Evolutionary conservation across 2,329 filamentous ascomycete species (phyloP), one percentile per base, ranked within the genome.

Genomic region (Thelonectria rubi): DNA sequence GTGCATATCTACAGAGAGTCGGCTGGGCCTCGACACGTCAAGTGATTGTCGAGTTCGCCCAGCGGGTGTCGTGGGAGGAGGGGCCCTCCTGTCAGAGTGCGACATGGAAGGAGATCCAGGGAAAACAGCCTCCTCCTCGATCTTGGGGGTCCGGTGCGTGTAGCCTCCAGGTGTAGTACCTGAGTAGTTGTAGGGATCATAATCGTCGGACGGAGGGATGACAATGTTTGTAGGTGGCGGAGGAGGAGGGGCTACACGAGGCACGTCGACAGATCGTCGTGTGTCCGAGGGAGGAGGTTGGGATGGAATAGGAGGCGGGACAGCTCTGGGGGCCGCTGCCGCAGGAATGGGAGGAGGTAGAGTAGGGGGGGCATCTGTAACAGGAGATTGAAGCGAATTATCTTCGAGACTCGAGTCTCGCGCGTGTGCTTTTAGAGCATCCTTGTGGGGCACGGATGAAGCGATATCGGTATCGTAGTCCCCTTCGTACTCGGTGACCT

Each of bases 381-480:
- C 69, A 3, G 86, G 86, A 6, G 87, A 88, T 61, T 84, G 82
- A n/a, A 88, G 79, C 3, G 85, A 86, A 40, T 84, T 87, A 59
- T 91, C 88, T 64, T 96, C 93, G 55, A 91, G 74, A 73, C 91
- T 96, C 7, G 90, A 87, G 47, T 94, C 92, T 55, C 90, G 86
- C 8, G 85, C 86, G 75, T 97, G 93, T 9, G 92, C 81, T 76
- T 94, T 97, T 63, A 98, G 78, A 1, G 94, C 94, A 78, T 97
- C 94, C 77, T 97, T 97, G 77, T 97, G 93, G 58, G 91, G 92
- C n/a, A 88, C 93, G 10, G 92, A 90, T n/a, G 94, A 92, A 2
- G 91, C 94, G 73, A 98, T 98, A 74, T 98, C 95, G 7, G 95
- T 98, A 70, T 98, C 95, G 74, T 98, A 98, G 73, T 98, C 95